Percentiles rank a stretch among this genome's conserved stretches.
phyloP scores from a whole-genome alignment of 371 early-diverging fungal genomes.

The Mortierella sp. region DNA sequence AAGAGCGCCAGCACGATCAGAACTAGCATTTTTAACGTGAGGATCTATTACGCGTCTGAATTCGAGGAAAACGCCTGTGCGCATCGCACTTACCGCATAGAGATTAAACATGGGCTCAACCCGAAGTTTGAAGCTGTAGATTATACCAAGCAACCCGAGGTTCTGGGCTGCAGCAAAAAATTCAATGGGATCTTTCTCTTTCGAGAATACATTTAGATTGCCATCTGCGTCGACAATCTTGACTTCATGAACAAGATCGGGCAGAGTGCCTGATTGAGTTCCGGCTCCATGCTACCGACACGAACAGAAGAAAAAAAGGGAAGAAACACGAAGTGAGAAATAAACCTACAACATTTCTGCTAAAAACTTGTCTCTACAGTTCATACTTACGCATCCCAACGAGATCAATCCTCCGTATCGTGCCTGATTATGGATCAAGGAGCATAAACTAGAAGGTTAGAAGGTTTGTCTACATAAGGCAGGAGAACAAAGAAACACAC shows the following conservation, averaged over 20 bases:
- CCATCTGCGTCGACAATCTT: slow-evolving; percentile 44
- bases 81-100: slow-evolving; percentile 11
- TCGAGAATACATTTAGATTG: slow-evolving; percentile 28
- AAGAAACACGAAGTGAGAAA: no score
- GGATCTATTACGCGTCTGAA: no score
- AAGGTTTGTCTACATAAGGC: no score
- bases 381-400: slow-evolving; percentile 5
- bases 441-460: no score
- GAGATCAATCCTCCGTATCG: slow-evolving; percentile 4
- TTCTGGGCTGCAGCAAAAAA: slow-evolving; percentile 49
- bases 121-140: slow-evolving; percentile 42
- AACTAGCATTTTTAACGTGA: no score
- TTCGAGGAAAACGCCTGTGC: no score
- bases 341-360: no score
- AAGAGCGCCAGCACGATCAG: no score
- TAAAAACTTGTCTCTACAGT: no score
- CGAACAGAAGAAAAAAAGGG: no score
- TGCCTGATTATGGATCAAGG: not conserved
- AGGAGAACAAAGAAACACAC: no score
- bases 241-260: slow-evolving; percentile 35
- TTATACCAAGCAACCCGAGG: slow-evolving; percentile 50
- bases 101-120: slow-evolving; percentile 53
- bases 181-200: slow-evolving; percentile 33
- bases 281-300: slow-evolving; percentile 42
- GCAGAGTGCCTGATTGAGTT: slow-evolving; percentile 23